Base-by-base conservation (phyloP, 495 filamentous ascomycete genomes). In the Podospora pseudopauciseta region DNA sequence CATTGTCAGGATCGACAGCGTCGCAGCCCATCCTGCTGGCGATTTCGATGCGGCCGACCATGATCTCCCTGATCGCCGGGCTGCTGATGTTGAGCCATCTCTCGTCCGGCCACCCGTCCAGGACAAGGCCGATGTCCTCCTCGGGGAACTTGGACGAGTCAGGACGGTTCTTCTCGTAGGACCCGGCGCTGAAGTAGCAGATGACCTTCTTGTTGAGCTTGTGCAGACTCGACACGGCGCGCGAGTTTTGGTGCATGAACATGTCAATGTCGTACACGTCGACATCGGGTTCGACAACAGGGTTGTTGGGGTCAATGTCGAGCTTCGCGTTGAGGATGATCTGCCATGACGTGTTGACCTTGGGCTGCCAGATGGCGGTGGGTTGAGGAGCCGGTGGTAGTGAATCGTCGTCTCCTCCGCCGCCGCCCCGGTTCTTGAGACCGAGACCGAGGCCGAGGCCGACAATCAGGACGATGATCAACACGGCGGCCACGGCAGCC, bases 151-250 rank as follows among this genome's bases (percentile, higher is more conserved):
- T 54, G 60, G 49, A 62, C 4, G 83, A 76, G 71, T 92, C 90
- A 5, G 80, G 74, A 5, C 89, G 84, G 76, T 81, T 86, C 66
- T 84, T 73, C 76, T 76, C 76, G 67, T 84, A 90, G 18, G 83
- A 86, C 5, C 90, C 90, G 0, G 89, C 90, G 13, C 84, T 87
- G 79, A 91, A 92, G 74, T 92, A 92, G 80, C 90, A 92, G 66
- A 92, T 89, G 28, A 91, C 74, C 55, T 72, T 76, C 67, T 77
- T 77, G 23, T 71, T 72, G 11, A 72, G 67, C 27, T 58, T 62
- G 64, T 77, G 74, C 23, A 77, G 71, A 15, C 67, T 70, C 18
- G 23, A n/a, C 23, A 77, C 65, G 34, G 69, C 67, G 13, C 70
- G 58, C 19, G 69, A 64, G 60, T 75, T 65, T 59, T 72, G 74